phyloP scores from a whole-genome alignment of 1,284 basidiomycete genomes.

The Microbotryum intermedium region DNA sequence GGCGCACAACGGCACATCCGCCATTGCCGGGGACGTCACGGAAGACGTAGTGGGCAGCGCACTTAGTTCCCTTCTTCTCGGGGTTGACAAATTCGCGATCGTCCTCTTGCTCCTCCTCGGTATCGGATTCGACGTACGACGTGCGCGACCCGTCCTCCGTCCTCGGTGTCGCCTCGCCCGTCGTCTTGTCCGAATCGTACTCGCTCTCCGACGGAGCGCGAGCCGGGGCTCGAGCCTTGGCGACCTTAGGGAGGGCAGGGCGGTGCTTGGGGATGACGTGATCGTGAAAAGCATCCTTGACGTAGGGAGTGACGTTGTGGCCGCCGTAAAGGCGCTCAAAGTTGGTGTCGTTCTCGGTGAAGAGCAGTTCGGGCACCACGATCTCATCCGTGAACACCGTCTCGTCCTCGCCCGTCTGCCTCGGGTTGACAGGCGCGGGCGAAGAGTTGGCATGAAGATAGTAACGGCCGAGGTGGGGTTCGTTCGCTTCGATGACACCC shows the following conservation, averaged over 20 bases:
- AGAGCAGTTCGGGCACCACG: constrained; percentile 72
- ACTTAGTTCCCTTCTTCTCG: constrained; percentile 79
- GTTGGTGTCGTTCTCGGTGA: constrained; percentile 97
- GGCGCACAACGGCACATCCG: constrained; percentile 87
- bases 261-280: constrained; percentile 83
- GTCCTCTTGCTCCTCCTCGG: constrained; percentile 26
- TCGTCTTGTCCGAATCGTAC: not conserved
- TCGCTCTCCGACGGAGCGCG: constrained; percentile 9
- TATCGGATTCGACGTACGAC: constrained; percentile 34
- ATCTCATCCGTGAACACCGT: constrained; percentile 56
- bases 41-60: constrained; percentile 85
- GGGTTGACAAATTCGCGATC: constrained; percentile 67
- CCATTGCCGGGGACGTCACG: constrained; percentile 76
- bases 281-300: constrained; percentile 98
- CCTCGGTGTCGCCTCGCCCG: not conserved
- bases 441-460: constrained; percentile 85
- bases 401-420: constrained; percentile 47
- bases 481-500: constrained; percentile 59
- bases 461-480: constrained; percentile 50
- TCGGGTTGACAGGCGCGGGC: constrained; percentile 73
- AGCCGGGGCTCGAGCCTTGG: constrained; percentile 2
- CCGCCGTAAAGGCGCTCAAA: constrained; percentile 83
- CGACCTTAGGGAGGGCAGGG: constrained; percentile 44
- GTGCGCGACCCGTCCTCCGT: constrained; percentile 28
- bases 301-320: constrained; percentile 68